phyloP scores from a whole-genome alignment of 2,329 filamentous ascomycete genomes.

The Neonectria magnoliae region DNA sequence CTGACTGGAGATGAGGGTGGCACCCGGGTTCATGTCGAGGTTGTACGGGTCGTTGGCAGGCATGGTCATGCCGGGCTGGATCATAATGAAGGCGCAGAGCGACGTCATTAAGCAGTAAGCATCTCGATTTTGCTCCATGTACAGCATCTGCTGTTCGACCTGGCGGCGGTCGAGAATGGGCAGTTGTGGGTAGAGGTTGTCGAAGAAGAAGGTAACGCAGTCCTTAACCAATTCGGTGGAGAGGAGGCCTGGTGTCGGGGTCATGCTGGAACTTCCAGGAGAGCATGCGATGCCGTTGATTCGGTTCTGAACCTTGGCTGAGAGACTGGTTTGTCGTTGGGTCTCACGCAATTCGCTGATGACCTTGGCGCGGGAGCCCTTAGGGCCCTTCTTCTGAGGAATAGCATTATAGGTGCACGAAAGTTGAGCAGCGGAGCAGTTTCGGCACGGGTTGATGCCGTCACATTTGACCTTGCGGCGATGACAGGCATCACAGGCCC shows the following conservation, averaged over 20 bases:
- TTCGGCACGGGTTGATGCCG: conserved; percentile 75
- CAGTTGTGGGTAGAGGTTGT: conserved; percentile 71
- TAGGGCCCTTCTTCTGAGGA: conserved; percentile 80
- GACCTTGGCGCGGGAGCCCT: conserved; percentile 78
- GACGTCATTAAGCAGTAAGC: conserved; percentile 72
- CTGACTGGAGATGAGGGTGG: conserved; percentile 71
- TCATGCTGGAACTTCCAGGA: conserved; percentile 57
- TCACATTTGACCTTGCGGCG: conserved; percentile 80
- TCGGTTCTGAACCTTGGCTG: conserved; percentile 69
- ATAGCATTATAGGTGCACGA: conserved; percentile 79
- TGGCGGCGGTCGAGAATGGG: conserved; percentile 69
- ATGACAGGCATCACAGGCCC: conserved; percentile 79
- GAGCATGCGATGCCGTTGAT: conserved; percentile 65
- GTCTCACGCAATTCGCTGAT: conserved; percentile 78
- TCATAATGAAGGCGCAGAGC: conserved; percentile 74
- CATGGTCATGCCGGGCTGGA: conserved; percentile 74
- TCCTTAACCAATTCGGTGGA: conserved; percentile 71
- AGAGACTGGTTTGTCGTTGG: conserved; percentile 72
- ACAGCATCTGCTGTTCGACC: conserved; percentile 67
- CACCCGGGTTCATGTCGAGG: conserved; percentile 66
- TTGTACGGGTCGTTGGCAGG: conserved; percentile 66
- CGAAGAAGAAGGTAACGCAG: conserved; percentile 75
- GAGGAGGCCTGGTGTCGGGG: conserved; percentile 69
- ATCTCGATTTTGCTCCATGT: conserved; percentile 70
- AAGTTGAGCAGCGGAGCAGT: conserved; percentile 73